These are phyloP conservation scores for Globisporangium barbulae DNA, from an alignment of 352 stramenopile genomes.

Conservation along the genomic window DNA sequence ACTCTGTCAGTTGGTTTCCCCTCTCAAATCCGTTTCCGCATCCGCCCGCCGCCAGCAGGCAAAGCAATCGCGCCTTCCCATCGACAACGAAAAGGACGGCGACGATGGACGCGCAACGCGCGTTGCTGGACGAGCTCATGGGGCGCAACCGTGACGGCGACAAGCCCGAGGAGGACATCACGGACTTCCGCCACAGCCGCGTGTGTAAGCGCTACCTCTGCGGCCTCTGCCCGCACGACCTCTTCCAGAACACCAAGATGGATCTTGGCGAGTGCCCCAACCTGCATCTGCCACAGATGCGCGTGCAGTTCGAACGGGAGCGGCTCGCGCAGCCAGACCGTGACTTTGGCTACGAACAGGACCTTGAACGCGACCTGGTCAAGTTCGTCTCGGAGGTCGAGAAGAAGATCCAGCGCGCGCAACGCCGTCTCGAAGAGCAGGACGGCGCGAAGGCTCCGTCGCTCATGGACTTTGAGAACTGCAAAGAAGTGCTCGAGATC, in stretches of 20 bases:
- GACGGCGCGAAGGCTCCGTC: conserved; percentile 40
- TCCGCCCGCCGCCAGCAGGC: not conserved
- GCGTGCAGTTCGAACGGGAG: conserved; percentile 54
- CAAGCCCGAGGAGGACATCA: conserved; percentile 69
- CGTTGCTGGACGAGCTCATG: conserved; percentile 89
- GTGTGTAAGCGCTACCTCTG: conserved; percentile 85
- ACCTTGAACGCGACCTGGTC: conserved; percentile 62
- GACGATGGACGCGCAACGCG: conserved; percentile 80
- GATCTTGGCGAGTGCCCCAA: conserved; percentile 69
- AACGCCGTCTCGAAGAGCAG: conserved; percentile 70
- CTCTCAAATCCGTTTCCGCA: conserved; percentile 3
- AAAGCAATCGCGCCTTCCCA: not conserved
- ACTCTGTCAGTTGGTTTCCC: not conserved
- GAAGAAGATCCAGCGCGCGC: conserved; percentile 71
- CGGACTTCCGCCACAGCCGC: conserved; percentile 62
- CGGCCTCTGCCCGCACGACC: conserved; percentile 80
- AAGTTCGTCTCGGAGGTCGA: conserved; percentile 73
- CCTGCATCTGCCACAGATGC: conserved; percentile 72
- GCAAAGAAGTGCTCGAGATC: conserved; percentile 68
- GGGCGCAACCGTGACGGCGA: conserved; percentile 90
- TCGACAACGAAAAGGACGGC: not conserved
- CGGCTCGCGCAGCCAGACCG: conserved; percentile 9
- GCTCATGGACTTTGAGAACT: conserved; percentile 48
- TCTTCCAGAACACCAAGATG: conserved; percentile 91
- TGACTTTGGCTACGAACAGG: conserved; percentile 69